Percentiles rank a stretch among this genome's conserved stretches.
phyloP scores from a whole-genome alignment of 2,329 filamentous ascomycete genomes.

The Neospermospora avenae region DNA sequence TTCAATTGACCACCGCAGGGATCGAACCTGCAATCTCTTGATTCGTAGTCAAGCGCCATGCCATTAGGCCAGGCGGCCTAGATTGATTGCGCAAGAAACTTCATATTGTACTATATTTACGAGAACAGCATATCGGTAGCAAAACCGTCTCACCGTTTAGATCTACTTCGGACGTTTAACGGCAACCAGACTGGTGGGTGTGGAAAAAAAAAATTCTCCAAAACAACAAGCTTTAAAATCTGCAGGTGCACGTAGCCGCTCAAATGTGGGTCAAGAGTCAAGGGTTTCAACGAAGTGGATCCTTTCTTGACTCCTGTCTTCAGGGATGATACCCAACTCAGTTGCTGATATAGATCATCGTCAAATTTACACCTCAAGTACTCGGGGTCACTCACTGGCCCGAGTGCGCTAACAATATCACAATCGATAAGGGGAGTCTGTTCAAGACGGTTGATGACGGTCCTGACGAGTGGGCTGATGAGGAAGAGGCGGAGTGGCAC shows the following conservation, averaged over 20 bases:
- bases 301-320: not conserved
- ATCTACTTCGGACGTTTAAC: not conserved
- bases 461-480: too few species aligned
- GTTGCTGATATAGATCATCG: too few species aligned
- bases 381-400: too few species aligned
- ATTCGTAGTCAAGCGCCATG: conserved; percentile 51
- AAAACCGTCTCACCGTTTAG: not conserved
- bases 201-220: not conserved
- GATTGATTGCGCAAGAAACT: not conserved
- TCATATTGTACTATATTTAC: not conserved
- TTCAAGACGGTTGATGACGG: too few species aligned
- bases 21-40: conserved; percentile 50
- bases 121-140: not conserved
- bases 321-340: too few species aligned
- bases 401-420: too few species aligned
- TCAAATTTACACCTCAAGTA: too few species aligned
- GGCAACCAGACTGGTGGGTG: not conserved
- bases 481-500: too few species aligned
- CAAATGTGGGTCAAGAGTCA: not conserved
- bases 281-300: not conserved
- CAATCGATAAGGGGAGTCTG: too few species aligned
- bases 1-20: conserved; percentile 32
- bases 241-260: not conserved
- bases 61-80: conserved; percentile 43
- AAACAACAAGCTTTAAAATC: not conserved